These are phyloP conservation scores for Trametes pubescens DNA, from an alignment of 1,284 basidiomycete species.

Conservation along the genomic window DNA sequence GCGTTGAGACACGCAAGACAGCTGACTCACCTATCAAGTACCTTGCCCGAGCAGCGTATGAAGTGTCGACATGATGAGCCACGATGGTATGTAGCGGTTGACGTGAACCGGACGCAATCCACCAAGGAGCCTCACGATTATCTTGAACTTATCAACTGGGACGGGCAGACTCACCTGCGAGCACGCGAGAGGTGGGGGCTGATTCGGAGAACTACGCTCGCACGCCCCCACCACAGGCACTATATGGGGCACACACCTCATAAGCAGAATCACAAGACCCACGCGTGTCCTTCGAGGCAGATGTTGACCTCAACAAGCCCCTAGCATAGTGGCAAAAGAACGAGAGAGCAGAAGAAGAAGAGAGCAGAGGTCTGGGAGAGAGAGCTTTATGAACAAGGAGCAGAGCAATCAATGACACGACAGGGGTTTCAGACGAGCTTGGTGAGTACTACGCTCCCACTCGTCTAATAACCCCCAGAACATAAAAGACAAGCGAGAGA, in stretches of 20 bases:
- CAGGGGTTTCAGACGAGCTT: slow-evolving; percentile 45
- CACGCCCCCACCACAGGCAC: slow-evolving; percentile 33
- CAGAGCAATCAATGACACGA: slow-evolving; percentile 12
- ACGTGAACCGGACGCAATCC: background rate
- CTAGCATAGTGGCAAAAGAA: background rate
- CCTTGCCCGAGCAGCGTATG: too few species aligned
- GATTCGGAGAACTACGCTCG: slow-evolving; percentile 49
- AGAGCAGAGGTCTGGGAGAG: background rate
- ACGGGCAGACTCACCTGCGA: slow-evolving; percentile 6
- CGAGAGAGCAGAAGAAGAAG: background rate
- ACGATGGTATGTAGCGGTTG: background rate
- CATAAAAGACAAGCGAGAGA: slow-evolving; percentile 9
- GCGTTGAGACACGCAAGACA: background rate
- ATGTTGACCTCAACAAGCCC: too few species aligned
- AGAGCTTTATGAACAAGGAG: background rate
- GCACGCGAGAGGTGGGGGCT: slow-evolving; percentile 10
- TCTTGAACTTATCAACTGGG: background rate
- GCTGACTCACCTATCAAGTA: background rate
- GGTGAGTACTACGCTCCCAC: slow-evolving; percentile 60
- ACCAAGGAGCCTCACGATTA: background rate
- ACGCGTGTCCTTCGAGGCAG: too few species aligned
- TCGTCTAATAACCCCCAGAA: slow-evolving; percentile 35
- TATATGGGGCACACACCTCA: slow-evolving; percentile 11
- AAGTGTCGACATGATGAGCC: background rate
- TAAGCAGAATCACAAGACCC: too few species aligned